Evolutionary conservation across 305 asterid genomes (phyloP).

Genomic region (Petunia hybrid): DNA sequence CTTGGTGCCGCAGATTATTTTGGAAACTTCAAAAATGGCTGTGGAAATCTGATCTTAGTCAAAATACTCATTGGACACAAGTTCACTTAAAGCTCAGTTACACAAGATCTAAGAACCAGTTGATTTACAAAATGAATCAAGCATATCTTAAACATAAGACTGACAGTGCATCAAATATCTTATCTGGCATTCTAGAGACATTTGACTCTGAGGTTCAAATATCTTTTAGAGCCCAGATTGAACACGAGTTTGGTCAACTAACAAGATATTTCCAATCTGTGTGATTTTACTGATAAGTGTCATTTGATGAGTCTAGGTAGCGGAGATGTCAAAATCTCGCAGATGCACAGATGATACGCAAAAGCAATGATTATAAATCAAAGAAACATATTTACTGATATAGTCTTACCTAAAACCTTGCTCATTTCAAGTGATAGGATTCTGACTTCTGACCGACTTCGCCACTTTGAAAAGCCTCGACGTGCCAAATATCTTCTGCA

Average conservation of each 20-base stretch:
- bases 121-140: slow-evolving; percentile 2
- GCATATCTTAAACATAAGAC: background rate
- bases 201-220: background rate
- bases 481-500: slow-evolving; percentile 22
- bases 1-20: background rate
- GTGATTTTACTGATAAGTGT: background rate
- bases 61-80: background rate
- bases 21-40: background rate
- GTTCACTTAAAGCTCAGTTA: background rate
- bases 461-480: slow-evolving; percentile 14
- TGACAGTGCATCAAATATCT: background rate
- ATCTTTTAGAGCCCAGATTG: background rate
- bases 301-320: background rate
- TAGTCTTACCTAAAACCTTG: slow-evolving; percentile 23
- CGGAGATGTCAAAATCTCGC: background rate
- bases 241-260: background rate
- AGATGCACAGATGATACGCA: slow-evolving; percentile 21
- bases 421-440: slow-evolving; percentile 22
- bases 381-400: background rate
- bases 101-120: background rate
- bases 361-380: background rate
- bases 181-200: slow-evolving; percentile 23
- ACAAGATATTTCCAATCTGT: slow-evolving; percentile 6
- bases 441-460: slow-evolving; percentile 16
- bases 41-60: background rate